Conservation (phyloP, 495 filamentous ascomycete species). For the Staphylotrichum tortipilum region DNA sequence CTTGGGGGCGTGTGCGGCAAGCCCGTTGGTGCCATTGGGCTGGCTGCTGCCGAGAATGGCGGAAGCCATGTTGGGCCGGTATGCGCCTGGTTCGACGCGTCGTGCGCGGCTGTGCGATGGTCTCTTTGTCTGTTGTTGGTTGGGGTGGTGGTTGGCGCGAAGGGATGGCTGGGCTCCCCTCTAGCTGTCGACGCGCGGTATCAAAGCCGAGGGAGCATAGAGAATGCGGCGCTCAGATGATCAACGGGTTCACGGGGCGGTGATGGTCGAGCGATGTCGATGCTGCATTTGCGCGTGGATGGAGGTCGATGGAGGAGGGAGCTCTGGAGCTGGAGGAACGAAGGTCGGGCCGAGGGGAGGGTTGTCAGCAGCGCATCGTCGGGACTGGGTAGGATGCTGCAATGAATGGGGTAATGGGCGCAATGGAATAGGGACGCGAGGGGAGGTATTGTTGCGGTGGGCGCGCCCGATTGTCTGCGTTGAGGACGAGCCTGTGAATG, state of each 20-base stretch:
- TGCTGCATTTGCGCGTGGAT: no score
- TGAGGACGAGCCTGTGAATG: conserved; percentile 3
- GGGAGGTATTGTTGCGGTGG: not conserved
- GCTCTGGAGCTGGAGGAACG: no score
- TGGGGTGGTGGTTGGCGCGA: no score
- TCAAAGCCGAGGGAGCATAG: not conserved
- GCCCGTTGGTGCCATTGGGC: conserved; percentile 20
- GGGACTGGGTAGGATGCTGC: not conserved
- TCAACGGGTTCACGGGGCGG: no score
- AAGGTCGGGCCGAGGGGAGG: not conserved
- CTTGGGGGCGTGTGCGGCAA: conserved; percentile 19
- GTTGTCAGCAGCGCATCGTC: not conserved
- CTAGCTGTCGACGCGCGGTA: not conserved
- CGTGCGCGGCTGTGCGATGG: no score
- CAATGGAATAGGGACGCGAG: no score
- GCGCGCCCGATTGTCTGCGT: not conserved
- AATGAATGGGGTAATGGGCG: not conserved
- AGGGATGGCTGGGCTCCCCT: no score
- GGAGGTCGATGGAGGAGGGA: no score
- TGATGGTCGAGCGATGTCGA: no score
- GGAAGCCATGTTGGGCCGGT: conserved; percentile 20
- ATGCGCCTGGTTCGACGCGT: no score
- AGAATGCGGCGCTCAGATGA: not conserved
- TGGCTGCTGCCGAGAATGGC: conserved; percentile 25
- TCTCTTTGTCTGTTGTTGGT: no score